phyloP scores from a whole-genome alignment of 805 yeast species.

The Millerozyma miso region DNA sequence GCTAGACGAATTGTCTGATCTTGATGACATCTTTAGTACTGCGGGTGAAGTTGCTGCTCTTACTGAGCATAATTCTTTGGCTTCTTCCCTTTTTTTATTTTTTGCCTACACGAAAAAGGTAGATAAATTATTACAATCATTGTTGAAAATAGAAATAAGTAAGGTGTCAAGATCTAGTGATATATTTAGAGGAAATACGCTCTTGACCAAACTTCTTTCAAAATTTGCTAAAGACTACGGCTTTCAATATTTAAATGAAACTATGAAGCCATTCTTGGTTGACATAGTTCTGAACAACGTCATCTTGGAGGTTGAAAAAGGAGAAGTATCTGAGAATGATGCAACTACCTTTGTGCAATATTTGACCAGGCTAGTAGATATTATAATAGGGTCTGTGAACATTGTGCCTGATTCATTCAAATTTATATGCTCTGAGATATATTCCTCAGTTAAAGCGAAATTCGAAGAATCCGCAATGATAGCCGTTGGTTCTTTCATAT shows the following conservation, averaged over 20 bases:
- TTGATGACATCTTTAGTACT: constrained; percentile 45
- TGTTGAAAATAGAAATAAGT: constrained; percentile 60
- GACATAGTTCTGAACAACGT: constrained; percentile 47
- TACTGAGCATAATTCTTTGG: constrained; percentile 64
- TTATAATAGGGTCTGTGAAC: constrained; percentile 52
- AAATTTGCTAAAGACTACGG: constrained; percentile 70
- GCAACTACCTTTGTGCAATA: constrained; percentile 51
- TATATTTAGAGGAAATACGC: constrained; percentile 74
- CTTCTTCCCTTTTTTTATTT: constrained; percentile 58
- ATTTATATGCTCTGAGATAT: constrained; percentile 64
- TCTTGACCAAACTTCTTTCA: constrained; percentile 73
- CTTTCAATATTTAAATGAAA: constrained; percentile 46
- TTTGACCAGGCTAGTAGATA: constrained; percentile 52
- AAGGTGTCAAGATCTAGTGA: constrained; percentile 62
- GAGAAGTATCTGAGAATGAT: constrained; percentile 26
- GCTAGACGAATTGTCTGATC: constrained; percentile 25
- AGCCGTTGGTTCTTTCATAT: constrained; percentile 84
- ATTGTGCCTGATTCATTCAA: constrained; percentile 68
- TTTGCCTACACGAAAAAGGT: constrained; percentile 37
- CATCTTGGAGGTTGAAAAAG: constrained; percentile 63
- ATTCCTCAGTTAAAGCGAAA: constrained; percentile 50
- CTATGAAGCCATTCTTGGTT: constrained; percentile 54
- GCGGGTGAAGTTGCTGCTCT: constrained; percentile 62
- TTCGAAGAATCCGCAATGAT: constrained; percentile 57
- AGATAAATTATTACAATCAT: constrained; percentile 46